Conservation (phyloP, 106 monocot species). For the Iris macrosiphon region DNA sequence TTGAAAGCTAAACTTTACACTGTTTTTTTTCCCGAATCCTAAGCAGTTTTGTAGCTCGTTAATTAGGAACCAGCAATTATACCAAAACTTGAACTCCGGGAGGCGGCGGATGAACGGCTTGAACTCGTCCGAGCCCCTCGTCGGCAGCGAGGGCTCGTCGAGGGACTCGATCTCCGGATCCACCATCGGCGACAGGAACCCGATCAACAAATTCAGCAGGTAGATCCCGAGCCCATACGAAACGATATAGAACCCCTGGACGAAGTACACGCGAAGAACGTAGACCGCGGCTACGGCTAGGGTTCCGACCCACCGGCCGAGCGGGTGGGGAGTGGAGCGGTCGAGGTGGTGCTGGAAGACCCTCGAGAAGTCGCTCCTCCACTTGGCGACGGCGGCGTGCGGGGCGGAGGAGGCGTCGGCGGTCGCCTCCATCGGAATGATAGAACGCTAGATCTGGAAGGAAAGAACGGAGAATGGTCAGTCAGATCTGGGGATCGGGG, state of each 20-base stretch:
- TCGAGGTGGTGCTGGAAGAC: conserved; percentile 66
- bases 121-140: conserved; percentile 81
- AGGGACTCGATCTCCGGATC: conserved; percentile 64
- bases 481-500: neutral
- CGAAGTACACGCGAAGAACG: conserved; percentile 49
- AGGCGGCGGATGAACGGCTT: conserved; percentile 79
- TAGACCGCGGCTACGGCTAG: conserved; percentile 44
- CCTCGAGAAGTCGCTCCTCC: conserved; percentile 55
- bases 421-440: conserved; percentile 21
- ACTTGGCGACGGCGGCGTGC: conserved; percentile 40
- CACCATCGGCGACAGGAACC: conserved; percentile 78
- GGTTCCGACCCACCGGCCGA: conserved; percentile 58
- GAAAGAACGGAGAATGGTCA: too few species aligned
- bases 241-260: conserved; percentile 76
- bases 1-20: too few species aligned
- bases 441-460: too few species aligned
- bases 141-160: conserved; percentile 58
- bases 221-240: conserved; percentile 75
- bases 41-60: too few species aligned
- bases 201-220: conserved; percentile 55
- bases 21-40: too few species aligned
- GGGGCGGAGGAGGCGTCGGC: conserved; percentile 20
- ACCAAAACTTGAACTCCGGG: conserved; percentile 91
- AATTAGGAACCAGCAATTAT: neutral
- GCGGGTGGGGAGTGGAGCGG: conserved; percentile 55